These are phyloP conservation scores for Herpotrichia juniperi DNA, from an alignment of 2,329 filamentous ascomycete genomes.

Conservation along the genomic window DNA sequence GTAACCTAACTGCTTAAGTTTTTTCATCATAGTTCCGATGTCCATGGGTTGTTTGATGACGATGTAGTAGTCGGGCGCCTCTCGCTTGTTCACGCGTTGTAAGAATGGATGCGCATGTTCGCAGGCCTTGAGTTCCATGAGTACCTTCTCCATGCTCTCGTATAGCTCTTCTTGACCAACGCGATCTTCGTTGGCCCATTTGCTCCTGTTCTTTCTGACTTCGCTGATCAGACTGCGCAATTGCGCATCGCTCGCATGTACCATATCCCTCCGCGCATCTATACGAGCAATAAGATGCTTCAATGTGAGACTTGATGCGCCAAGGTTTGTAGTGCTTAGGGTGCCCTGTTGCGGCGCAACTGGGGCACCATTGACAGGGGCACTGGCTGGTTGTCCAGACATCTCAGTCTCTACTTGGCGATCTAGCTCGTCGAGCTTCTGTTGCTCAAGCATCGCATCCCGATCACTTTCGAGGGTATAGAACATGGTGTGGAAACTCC, in stretches of 20 bases:
- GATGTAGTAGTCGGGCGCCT: conserved; percentile 93
- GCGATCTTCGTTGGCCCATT: conserved; percentile 98
- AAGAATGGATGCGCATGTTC: conserved; percentile 98
- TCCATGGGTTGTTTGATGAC: conserved; percentile 98
- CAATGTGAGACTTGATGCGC: conserved; percentile 91
- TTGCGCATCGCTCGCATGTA: conserved; percentile 91
- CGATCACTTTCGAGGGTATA: conserved; percentile 95
- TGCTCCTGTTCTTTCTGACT: conserved; percentile 95
- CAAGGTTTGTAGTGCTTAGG: conserved; percentile 90
- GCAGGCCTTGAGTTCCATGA: conserved; percentile 95
- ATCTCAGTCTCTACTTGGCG: conserved; percentile 96
- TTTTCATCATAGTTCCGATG: conserved; percentile 97
- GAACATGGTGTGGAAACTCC: conserved; percentile 91
- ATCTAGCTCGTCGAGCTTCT: conserved; percentile 94
- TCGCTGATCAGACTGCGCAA: conserved; percentile 93
- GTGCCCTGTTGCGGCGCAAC: conserved; percentile 77
- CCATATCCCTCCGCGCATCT: conserved; percentile 87
- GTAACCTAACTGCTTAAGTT: conserved; percentile 72
- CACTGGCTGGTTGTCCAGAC: conserved; percentile 62
- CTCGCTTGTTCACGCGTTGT: conserved; percentile 92
- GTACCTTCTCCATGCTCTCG: conserved; percentile 93
- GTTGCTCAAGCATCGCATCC: conserved; percentile 96
- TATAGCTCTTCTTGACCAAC: conserved; percentile 98
- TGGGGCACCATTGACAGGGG: conserved; percentile 57
- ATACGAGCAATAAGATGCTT: conserved; percentile 97